Conservation (phyloP, 768 basidiomycete genomes). For the Boletus fagicola region DNA sequence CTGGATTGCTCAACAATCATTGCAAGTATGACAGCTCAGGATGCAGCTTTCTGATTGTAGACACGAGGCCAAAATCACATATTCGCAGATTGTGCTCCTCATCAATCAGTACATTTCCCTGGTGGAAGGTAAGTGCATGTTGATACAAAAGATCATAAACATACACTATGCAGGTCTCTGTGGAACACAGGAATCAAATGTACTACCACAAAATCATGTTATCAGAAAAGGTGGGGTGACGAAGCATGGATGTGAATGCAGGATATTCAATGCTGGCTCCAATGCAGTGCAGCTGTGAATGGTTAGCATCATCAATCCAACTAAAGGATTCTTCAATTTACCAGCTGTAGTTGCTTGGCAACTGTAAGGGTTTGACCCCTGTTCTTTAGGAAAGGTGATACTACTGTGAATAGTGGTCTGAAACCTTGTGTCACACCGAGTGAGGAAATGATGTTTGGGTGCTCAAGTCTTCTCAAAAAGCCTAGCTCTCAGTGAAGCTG, state of each 20-base stretch:
- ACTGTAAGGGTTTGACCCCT: not conserved
- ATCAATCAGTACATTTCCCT: conserved; percentile 1
- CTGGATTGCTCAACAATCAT: not conserved
- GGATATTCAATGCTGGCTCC: conserved; percentile 1
- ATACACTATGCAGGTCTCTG: not conserved
- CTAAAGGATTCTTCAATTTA: not conserved
- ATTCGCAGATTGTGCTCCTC: not conserved
- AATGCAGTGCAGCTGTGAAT: not conserved
- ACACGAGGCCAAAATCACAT: not conserved
- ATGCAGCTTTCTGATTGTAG: not conserved
- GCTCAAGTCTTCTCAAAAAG: conserved; percentile 6
- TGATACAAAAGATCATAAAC: not conserved
- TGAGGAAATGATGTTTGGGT: not conserved
- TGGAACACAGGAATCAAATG: not conserved
- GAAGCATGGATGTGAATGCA: not conserved
- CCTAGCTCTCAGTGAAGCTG: not conserved
- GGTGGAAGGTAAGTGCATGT: not conserved
- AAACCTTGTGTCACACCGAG: not conserved
- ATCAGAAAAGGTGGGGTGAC: not conserved
- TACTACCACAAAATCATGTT: not conserved
- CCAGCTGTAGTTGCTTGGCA: not conserved
- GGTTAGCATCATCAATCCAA: not conserved
- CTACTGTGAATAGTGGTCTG: not conserved
- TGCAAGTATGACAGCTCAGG: not conserved
- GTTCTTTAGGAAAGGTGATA: not conserved